A percentile compares a stretch with the other conserved stretches of the same genome.
Evolutionary conservation across 2,329 filamentous ascomycete species (phyloP).

Genomic region (Xylaria sp.): DNA sequence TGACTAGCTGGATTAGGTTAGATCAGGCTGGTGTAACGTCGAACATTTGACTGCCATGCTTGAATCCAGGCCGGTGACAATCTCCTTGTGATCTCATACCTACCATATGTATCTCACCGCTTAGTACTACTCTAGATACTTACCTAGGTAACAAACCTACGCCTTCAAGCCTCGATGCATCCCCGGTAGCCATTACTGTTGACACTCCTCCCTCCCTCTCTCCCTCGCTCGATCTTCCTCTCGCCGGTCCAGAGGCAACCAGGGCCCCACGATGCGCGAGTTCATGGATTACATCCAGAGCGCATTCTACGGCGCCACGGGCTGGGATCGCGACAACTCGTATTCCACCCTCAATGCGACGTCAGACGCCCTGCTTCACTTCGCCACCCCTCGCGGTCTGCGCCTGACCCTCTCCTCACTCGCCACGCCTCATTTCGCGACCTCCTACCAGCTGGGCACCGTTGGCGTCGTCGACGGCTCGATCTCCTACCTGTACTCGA

Average conservation of each 20-base stretch:
- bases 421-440: constrained; percentile 91
- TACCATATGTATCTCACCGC: neutral
- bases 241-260: constrained; percentile 29
- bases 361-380: constrained; percentile 86
- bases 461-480: constrained; percentile 94
- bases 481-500: constrained; percentile 96
- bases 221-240: constrained; percentile 29
- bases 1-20: too few species aligned
- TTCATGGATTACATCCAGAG: constrained; percentile 98
- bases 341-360: constrained; percentile 89
- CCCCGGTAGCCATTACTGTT: constrained; percentile 25
- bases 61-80: too few species aligned
- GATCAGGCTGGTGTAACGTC: too few species aligned
- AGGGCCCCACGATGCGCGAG: constrained; percentile 74
- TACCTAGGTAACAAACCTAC: neutral
- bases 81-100: neutral
- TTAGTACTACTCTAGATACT: neutral
- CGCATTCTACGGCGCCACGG: constrained; percentile 86
- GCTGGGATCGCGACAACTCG: constrained; percentile 92
- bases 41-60: too few species aligned
- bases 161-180: constrained; percentile 25
- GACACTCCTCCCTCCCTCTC: neutral
- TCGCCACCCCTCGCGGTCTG: constrained; percentile 84
- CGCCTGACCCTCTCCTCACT: constrained; percentile 90
- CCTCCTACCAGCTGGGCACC: constrained; percentile 90